These are phyloP conservation scores for Capsicum rhomboideum DNA, from an alignment of 257 asterid species.

Conservation along the genomic window DNA sequence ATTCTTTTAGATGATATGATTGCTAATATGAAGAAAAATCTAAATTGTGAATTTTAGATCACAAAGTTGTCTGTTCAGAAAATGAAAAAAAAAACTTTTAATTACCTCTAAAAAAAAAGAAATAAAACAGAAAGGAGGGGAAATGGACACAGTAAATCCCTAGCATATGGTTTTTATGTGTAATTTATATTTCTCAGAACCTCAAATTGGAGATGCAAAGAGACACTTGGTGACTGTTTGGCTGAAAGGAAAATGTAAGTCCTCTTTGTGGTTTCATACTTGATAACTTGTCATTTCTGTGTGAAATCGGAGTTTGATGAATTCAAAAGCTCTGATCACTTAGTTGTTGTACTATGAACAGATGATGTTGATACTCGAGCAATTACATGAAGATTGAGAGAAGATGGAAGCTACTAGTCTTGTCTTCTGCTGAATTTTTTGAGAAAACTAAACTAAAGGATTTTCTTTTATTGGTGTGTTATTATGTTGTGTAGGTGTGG, in stretches of 20 bases:
- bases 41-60: no score
- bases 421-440: background rate
- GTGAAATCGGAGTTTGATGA: background rate
- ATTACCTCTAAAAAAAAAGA: no score
- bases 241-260: constrained; percentile 34
- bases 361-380: constrained; percentile 98
- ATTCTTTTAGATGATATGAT: no score
- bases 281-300: background rate
- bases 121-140: no score
- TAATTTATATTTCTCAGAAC: no score
- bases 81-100: no score
- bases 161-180: no score
- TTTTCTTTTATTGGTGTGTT: background rate
- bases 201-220: no score
- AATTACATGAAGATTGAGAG: constrained; percentile 66
- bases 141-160: no score
- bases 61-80: no score
- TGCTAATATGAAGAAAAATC: no score
- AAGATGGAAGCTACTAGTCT: constrained; percentile 58
- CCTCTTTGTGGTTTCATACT: background rate
- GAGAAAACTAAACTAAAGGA: background rate
- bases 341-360: constrained; percentile 12
- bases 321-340: constrained; percentile 4
- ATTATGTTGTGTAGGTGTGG: constrained; percentile 55
- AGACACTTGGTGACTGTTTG: no score